phyloP scores from a whole-genome alignment of 2,329 filamentous ascomycete species.

The Epichloe gansuensis region DNA sequence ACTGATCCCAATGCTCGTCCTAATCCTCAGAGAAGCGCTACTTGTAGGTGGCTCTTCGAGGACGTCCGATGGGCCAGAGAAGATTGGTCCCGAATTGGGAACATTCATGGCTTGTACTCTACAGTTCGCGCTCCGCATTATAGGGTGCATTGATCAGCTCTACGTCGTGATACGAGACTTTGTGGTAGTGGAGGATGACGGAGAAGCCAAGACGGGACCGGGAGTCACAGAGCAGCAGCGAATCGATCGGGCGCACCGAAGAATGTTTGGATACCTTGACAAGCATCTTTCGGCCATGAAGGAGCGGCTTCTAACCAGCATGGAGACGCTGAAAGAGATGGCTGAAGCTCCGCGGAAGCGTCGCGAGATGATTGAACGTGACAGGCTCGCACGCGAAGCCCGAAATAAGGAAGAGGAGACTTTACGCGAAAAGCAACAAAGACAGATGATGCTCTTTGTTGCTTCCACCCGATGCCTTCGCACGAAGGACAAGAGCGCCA shows the following conservation, averaged over 20 bases:
- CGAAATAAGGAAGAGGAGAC: conserved; percentile 4
- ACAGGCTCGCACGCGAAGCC: not conserved
- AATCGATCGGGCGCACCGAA: too few relatives aligned
- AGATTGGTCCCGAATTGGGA: not conserved
- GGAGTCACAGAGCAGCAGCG: not conserved
- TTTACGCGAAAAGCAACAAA: conserved; percentile 1
- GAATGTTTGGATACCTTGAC: not conserved
- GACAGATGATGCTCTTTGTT: conserved; percentile 10
- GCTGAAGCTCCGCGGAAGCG: not conserved
- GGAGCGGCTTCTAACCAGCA: not conserved
- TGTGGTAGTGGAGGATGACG: not conserved
- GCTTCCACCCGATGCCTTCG: conserved; percentile 3
- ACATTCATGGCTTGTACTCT: conserved; percentile 7
- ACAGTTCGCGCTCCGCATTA: conserved; percentile 2
- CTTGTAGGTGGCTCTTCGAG: conserved; percentile 10
- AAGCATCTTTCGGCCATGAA: not conserved
- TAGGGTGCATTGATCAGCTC: conserved; percentile 2
- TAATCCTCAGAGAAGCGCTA: conserved; percentile 11
- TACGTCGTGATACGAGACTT: not conserved
- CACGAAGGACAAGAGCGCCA: conserved; percentile 1
- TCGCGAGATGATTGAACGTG: not conserved
- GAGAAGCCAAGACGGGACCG: not conserved
- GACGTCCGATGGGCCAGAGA: not conserved
- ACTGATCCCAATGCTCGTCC: conserved; percentile 16
- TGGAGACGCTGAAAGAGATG: not conserved